These are phyloP conservation scores for Neonectria sp. DNA, from an alignment of 2,329 filamentous ascomycete species.

Conservation along the genomic window DNA sequence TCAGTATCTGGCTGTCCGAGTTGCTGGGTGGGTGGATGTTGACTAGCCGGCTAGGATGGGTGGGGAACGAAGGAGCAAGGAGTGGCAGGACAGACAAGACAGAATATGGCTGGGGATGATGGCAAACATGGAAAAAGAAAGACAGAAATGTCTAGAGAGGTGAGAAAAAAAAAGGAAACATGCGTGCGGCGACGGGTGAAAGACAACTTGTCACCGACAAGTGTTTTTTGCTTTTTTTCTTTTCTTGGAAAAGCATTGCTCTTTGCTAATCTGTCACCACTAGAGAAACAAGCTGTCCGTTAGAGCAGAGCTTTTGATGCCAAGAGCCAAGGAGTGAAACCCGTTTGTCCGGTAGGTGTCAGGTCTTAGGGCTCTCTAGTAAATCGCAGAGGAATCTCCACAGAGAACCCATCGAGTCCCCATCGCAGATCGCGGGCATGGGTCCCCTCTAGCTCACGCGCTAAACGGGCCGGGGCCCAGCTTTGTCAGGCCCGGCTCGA, in stretches of 20 bases:
- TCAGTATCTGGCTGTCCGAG: neutral
- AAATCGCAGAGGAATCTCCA: too few species aligned
- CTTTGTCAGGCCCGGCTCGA: neutral
- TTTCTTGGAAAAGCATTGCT: too few species aligned
- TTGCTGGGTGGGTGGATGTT: neutral
- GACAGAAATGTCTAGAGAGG: neutral
- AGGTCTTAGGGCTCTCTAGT: too few species aligned
- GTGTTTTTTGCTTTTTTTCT: neutral
- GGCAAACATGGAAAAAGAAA: neutral
- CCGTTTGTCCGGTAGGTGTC: too few species aligned
- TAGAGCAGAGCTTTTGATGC: too few species aligned
- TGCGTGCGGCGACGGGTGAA: too few species aligned
- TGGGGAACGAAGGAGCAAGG: neutral
- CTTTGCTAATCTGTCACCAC: neutral
- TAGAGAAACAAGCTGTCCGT: neutral
- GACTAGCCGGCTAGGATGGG: too few species aligned
- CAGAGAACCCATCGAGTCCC: neutral
- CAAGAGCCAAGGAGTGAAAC: too few species aligned
- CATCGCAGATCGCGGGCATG: conserved; percentile 9
- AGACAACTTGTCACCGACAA: neutral
- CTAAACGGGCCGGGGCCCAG: neutral
- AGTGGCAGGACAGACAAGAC: neutral
- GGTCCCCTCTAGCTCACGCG: neutral
- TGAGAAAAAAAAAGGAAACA: neutral
- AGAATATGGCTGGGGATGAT: neutral